A percentile compares a stretch with the other conserved stretches of the same genome.
Conservation (phyloP, 176 grass and related monocot genomes). For the bread wheat (Triticum aestivum) region IWGSC_CS_RefSeq_v2.1 NC_057799.1:8672248-8672747, state of each 20-base stretch:
- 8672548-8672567: background rate
- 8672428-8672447: constrained; percentile 48
- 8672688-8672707: background rate
- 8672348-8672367: constrained; percentile 50
- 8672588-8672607: constrained; percentile 45
- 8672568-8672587: constrained; percentile 39
- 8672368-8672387: constrained; percentile 49
- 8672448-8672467: constrained; percentile 40
- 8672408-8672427: constrained; percentile 4
- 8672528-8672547: constrained; percentile 49
- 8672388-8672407: constrained; percentile 42
- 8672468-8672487: constrained; percentile 56
- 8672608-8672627: constrained; percentile 30
- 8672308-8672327: constrained; percentile 44
- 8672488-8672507: constrained; percentile 32
- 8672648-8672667: constrained; percentile 4
- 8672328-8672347: constrained; percentile 49
- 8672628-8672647: constrained; percentile 26
- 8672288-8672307: constrained; percentile 35
- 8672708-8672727: too few species aligned
- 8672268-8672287: constrained; percentile 11
- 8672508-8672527: constrained; percentile 15
- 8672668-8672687: background rate
- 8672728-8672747: background rate
- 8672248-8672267: constrained; percentile 10